phyloP scores from a whole-genome alignment of 139 green algal species.

The Eudorina sp. region DNA sequence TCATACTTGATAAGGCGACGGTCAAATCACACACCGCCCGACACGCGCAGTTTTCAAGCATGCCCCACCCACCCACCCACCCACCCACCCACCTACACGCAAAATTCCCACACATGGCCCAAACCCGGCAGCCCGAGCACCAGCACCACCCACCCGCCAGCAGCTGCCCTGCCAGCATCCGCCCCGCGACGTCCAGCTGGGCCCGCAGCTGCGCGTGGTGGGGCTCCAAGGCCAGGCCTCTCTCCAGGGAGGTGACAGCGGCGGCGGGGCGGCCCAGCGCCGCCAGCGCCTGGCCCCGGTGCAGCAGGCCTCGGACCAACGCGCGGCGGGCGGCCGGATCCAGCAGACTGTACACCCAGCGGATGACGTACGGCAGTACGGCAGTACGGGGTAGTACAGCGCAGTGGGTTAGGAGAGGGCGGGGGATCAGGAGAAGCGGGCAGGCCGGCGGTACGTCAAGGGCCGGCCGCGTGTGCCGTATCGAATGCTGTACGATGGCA shows the following conservation, averaged over 20 bases:
- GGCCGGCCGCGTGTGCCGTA: neutral
- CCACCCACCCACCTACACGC: no score
- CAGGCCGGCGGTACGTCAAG: neutral
- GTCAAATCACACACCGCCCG: no score
- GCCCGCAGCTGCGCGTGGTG: conserved; percentile 68
- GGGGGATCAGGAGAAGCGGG: neutral
- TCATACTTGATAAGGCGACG: no score
- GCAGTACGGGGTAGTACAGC: no score
- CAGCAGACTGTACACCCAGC: neutral
- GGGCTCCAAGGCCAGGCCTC: conserved; percentile 71
- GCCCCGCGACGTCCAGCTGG: conserved; percentile 66
- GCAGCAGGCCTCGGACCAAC: conserved; percentile 67
- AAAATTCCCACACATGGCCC: no score
- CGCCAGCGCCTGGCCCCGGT: conserved; percentile 74
- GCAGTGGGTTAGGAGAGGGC: no score
- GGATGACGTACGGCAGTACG: conserved; percentile 30
- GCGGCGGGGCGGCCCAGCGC: conserved; percentile 61
- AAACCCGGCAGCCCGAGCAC: no score
- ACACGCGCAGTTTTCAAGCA: no score
- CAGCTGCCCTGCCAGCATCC: conserved; percentile 33
- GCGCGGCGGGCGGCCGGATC: neutral
- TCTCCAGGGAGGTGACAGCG: conserved; percentile 54
- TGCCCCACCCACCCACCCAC: no score
- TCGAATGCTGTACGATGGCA: neutral
- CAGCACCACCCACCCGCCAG: neutral